A percentile compares a stretch with the other conserved stretches of the same genome.
Conservation (phyloP, 2,329 filamentous ascomycete species). For the Spiromastix sp. region DNA sequence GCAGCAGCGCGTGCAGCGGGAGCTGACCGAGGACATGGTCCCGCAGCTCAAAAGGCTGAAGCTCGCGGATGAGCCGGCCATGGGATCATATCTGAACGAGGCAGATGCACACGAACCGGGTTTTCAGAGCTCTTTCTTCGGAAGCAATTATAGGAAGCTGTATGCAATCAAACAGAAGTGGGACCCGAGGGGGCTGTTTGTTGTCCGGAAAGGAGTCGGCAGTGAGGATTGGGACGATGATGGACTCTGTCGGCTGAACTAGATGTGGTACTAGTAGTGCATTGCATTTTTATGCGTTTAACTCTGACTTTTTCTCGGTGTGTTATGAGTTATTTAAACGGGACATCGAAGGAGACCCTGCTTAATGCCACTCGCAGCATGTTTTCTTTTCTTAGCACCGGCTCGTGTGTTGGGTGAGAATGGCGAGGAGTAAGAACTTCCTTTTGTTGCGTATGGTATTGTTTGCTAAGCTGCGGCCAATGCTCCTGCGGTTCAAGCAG, state of each 20-base stretch:
- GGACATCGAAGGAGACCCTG: no score
- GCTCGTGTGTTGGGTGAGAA: no score
- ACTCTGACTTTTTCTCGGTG: no score
- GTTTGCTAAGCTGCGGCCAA: no score
- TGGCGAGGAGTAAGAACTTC: no score
- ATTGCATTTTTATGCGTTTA: no score
- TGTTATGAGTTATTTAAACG: no score
- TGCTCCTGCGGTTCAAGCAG: no score
- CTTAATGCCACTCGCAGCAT: no score
- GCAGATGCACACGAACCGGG: conserved; percentile 23
- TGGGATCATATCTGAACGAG: conserved; percentile 34
- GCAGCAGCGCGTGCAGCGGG: conserved; percentile 27
- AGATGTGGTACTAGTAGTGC: no score
- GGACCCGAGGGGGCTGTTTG: conserved; percentile 36
- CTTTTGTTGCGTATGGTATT: no score
- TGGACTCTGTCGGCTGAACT: conserved; percentile 4
- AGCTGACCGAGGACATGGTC: conserved; percentile 26
- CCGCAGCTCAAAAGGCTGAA: conserved; percentile 29
- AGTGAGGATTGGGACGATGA: conserved; percentile 29
- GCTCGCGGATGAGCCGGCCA: conserved; percentile 25
- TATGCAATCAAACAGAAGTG: conserved; percentile 29
- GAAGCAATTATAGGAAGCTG: conserved; percentile 28
- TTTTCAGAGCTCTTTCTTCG: conserved; percentile 32
- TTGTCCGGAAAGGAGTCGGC: conserved; percentile 40
- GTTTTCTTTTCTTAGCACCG: no score